Evolutionary conservation across 78 protist species (phyloP), one percentile per base, ranked within the genome.

Genomic region (Dictyostelium capitatum): DNA sequence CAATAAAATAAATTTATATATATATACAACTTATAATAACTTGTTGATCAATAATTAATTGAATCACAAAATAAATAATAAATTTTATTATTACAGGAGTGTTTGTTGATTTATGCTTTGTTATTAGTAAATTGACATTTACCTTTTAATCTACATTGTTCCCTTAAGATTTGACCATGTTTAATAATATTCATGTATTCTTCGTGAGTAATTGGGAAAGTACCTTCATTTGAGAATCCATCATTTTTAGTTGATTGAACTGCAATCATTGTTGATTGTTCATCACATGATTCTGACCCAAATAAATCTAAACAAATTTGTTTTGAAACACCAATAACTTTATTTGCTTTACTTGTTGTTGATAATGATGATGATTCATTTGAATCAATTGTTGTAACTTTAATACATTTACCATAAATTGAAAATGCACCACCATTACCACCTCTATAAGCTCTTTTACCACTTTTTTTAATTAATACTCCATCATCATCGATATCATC

Each of bases 251-350:
- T 37, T 46, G 80, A 74, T 82, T 82, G 80, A 28, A 43, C 62
- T 4, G 69, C 90, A 7, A 70, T 30, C 30, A 82, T 53, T 8
- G 30, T 14, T 28, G 37, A 15, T 37, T 19, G 0, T 15, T 82
- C 90, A 25, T 43, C 30, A 70, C 90, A 82, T 64, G 77, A 67
- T 43, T n/a, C 14, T 0, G 10, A 9, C 3, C 65, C 57, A 47
- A 81, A 81, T n/a, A 81, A 47, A 25, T 81, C 79, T 9, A 32
- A 51, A 28, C 89, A 81, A 47, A 47, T 11, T 28, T 81, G 47
- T 81, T 69, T 51, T 7, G 89, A 81, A 14, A 43, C 89, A 65
- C 30, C 57, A 64, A 80, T 80, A 47, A 64, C 46, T 64, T n/a
- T n/a, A n/a, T n/a, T n/a, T n/a, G n/a, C n/a, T n/a, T n/a, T n/a